These are phyloP conservation scores for Sporodiniella umbellata DNA, from an alignment of 371 early-diverging fungal genomes.

Conservation along the genomic window DNA sequence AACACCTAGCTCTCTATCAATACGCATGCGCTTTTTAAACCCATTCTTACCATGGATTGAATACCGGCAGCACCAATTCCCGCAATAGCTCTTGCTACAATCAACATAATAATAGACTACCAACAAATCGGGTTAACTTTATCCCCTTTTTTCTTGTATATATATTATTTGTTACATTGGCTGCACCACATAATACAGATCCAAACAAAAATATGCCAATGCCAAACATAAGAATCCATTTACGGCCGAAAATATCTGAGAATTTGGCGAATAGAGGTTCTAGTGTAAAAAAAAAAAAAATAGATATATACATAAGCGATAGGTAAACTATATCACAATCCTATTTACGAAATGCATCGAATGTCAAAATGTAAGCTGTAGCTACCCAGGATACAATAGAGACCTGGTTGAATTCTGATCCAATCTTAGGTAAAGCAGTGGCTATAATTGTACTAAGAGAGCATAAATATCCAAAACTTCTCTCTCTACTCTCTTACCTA, in stretches of 20 bases:
- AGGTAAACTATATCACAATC: no score
- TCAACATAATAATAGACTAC: conserved; percentile 60
- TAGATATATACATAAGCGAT: neutral
- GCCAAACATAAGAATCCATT: conserved; percentile 52
- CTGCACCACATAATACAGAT: conserved; percentile 56
- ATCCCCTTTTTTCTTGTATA: neutral
- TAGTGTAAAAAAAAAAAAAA: conserved; percentile 1
- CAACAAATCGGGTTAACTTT: neutral
- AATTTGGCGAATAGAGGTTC: conserved; percentile 57
- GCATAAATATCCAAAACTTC: neutral
- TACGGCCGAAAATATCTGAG: conserved; percentile 74
- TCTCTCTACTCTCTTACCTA: conserved; percentile 5
- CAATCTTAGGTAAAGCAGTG: conserved; percentile 69
- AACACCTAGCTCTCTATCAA: no score
- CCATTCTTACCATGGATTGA: conserved; percentile 19
- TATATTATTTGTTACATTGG: conserved; percentile 15
- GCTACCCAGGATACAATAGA: conserved; percentile 65
- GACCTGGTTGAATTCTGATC: conserved; percentile 67
- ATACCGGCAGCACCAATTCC: conserved; percentile 64
- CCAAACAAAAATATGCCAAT: conserved; percentile 59
- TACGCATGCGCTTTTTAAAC: no score
- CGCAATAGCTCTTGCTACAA: conserved; percentile 56
- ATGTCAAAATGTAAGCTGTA: conserved; percentile 59
- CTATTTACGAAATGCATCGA: conserved; percentile 45
- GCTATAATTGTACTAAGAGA: conserved; percentile 65